Conservation (phyloP, 148 eudicot species). For the Camellia lanceoleosa region DNA sequence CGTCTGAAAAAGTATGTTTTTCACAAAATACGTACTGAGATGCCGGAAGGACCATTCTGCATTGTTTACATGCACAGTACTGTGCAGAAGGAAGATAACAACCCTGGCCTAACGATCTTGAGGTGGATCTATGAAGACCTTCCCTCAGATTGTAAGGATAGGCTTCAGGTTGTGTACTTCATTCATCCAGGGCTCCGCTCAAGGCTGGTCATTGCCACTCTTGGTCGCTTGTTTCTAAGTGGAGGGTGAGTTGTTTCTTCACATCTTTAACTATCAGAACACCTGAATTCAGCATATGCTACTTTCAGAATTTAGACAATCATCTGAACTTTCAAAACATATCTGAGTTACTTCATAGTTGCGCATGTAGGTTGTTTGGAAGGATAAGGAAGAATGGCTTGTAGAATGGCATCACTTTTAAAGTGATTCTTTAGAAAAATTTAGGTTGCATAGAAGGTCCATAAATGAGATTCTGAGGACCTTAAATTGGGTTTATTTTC, state of each 20-base stretch:
- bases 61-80: conserved; percentile 85
- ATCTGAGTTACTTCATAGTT: neutral
- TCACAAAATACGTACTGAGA: conserved; percentile 61
- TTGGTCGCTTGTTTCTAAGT: conserved; percentile 79
- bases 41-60: conserved; percentile 81
- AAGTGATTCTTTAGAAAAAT: neutral
- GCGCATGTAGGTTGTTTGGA: neutral
- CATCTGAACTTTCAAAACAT: neutral
- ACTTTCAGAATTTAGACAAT: neutral
- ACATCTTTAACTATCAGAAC: neutral
- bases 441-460: neutral
- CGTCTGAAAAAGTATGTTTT: conserved; percentile 77
- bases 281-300: neutral
- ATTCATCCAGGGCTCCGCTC: conserved; percentile 94
- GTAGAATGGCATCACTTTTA: neutral
- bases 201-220: conserved; percentile 86
- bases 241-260: conserved; percentile 64
- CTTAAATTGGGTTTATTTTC: neutral
- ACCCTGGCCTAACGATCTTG: conserved; percentile 83
- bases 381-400: neutral
- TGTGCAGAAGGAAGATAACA: conserved; percentile 83
- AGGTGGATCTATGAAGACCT: conserved; percentile 97
- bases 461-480: neutral
- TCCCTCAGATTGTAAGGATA: conserved; percentile 73
- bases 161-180: conserved; percentile 85